Conservation (phyloP, 164 flowering plant species). For the Vitis labrusca region DNA sequence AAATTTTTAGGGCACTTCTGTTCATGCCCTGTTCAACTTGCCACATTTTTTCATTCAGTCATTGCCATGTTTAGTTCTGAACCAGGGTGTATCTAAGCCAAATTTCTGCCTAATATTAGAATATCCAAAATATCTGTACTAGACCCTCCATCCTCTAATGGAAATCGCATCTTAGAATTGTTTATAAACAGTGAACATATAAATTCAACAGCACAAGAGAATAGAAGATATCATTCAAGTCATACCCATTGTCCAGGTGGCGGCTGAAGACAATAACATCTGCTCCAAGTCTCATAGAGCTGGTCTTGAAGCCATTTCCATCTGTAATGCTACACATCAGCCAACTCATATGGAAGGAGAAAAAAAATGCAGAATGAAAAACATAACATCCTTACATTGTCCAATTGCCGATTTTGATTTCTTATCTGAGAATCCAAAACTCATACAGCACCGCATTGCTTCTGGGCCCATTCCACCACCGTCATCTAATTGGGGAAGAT, state of each 20-base stretch:
- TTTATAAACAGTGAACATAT: too few species aligned
- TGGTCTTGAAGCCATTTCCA: slow-evolving; percentile 98
- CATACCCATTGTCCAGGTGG: slow-evolving; percentile 49
- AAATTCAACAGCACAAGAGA: too few species aligned
- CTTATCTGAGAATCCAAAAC: slow-evolving; percentile 96
- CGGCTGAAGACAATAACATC: slow-evolving; percentile 92
- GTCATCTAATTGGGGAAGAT: slow-evolving; percentile 54
- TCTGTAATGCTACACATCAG: slow-evolving; percentile 57
- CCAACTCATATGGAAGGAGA: slow-evolving; percentile 13
- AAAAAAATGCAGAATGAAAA: not conserved
- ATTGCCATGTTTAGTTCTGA: too few species aligned
- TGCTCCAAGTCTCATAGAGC: slow-evolving; percentile 93
- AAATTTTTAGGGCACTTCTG: too few species aligned
- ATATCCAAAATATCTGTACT: too few species aligned
- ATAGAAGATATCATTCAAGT: not conserved
- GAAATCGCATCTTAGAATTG: too few species aligned
- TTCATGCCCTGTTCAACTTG: too few species aligned
- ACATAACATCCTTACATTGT: slow-evolving; percentile 52
- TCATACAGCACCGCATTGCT: slow-evolving; percentile 79
- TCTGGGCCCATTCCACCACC: slow-evolving; percentile 99
- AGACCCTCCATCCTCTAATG: too few species aligned
- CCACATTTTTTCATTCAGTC: too few species aligned
- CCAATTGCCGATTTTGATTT: slow-evolving; percentile 72
- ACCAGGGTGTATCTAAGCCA: too few species aligned
- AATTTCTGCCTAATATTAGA: too few species aligned